Base-by-base conservation (phyloP, 208 protist species). In the Acanthamoeba divionensis region DNA sequence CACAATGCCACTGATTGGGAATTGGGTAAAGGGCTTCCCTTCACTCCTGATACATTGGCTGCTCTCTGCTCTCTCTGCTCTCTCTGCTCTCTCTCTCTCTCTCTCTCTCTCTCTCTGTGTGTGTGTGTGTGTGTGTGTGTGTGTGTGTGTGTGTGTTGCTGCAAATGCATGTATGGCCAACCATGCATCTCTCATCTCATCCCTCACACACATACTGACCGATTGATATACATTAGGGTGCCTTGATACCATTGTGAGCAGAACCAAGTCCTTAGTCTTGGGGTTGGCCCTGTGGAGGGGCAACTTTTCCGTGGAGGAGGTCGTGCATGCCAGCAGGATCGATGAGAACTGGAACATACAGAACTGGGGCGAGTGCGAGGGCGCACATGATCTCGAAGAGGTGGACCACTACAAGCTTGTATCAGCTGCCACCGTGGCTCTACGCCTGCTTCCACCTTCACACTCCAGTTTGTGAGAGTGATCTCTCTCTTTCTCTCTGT, bases 1-100 rank as follows among this genome's bases (percentile, higher is more conserved):
- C 80, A 88, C 73, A 83, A 83, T 54, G 65, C 73, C 4, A 83
- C 73, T 38, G 73, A 54, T 83, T n/a, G n/a, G n/a, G n/a, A n/a
- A n/a, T n/a, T n/a, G n/a, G n/a, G n/a, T n/a, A n/a, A n/a, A n/a
- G n/a, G n/a, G n/a, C n/a, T n/a, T n/a, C n/a, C n/a, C n/a, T n/a
- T n/a, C n/a, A n/a, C n/a, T n/a, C n/a, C n/a, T n/a, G n/a, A n/a
- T n/a, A n/a, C n/a, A n/a, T n/a, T n/a, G n/a, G n/a, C n/a, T n/a
- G n/a, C n/a, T n/a, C n/a, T n/a, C n/a, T n/a, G n/a, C n/a, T n/a
- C n/a, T n/a, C n/a, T n/a, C n/a, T n/a, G n/a, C n/a, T n/a, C n/a
- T n/a, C n/a, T n/a, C n/a, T n/a, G n/a, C n/a, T n/a, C n/a, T n/a
- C n/a, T n/a, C n/a, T n/a, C n/a, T n/a, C n/a, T n/a, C n/a, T n/a